A percentile compares a stretch with the other conserved stretches of the same genome.
Evolutionary conservation across 2,329 filamentous ascomycete genomes (phyloP).

Genomic region (Hymenoscyphus repandus): DNA sequence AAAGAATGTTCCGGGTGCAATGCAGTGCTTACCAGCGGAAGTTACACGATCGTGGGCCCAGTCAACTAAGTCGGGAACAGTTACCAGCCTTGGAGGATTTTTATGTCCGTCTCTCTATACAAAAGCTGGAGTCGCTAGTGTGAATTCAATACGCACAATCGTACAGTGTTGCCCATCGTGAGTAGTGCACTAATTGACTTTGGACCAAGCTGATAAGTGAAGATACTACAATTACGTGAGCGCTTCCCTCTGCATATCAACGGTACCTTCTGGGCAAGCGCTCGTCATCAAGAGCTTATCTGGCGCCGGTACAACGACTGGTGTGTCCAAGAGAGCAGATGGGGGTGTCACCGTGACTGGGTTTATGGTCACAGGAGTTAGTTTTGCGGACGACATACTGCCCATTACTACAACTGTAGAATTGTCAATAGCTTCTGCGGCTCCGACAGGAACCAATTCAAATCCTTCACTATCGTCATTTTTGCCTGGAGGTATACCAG

Average conservation of each 20-base stretch:
- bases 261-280: background rate
- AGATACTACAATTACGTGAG: slow-evolving; percentile 10
- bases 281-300: slow-evolving; percentile 5
- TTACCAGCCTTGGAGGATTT: slow-evolving; percentile 11
- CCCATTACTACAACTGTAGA: background rate
- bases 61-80: background rate
- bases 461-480: background rate
- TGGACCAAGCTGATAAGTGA: background rate
- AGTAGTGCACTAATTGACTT: background rate
- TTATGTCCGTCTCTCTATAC: slow-evolving; percentile 13
- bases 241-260: slow-evolving; percentile 10
- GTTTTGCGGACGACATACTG: slow-evolving; percentile 2
- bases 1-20: slow-evolving; percentile 4
- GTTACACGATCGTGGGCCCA: slow-evolving; percentile 3
- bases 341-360: slow-evolving; percentile 5
- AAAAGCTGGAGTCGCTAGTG: slow-evolving; percentile 5
- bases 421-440: background rate
- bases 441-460: background rate
- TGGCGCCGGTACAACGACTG: background rate
- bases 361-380: slow-evolving; percentile 3
- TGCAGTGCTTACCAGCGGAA: slow-evolving; percentile 10
- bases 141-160: slow-evolving; percentile 10
- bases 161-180: slow-evolving; percentile 16
- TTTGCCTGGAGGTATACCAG: background rate
- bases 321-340: background rate